A percentile compares a stretch with the other conserved stretches of the same genome.
Conservation (phyloP, 179 eudicot species). For the Actinidia polygama region DNA sequence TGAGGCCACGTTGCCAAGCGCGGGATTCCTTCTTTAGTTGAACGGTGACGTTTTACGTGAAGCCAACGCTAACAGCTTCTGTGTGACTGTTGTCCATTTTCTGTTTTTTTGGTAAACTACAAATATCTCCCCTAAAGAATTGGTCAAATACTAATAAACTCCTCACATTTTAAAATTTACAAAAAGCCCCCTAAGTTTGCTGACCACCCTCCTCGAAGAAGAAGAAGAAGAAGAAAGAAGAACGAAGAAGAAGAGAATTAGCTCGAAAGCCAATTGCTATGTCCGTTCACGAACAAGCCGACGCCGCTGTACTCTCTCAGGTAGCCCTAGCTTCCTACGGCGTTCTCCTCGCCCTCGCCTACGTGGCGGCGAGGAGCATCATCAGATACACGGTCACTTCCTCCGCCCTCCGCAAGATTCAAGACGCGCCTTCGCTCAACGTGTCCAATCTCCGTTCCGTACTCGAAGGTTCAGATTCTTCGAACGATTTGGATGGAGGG, state of each 20-base stretch:
- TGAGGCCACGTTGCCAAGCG: too few species aligned
- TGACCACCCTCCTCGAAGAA: background rate
- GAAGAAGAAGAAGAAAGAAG: background rate
- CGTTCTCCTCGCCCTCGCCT: slow-evolving; percentile 71
- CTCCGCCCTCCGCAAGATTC: slow-evolving; percentile 64
- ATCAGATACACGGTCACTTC: slow-evolving; percentile 51
- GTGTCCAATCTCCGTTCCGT: slow-evolving; percentile 83
- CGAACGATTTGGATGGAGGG: slow-evolving; percentile 28
- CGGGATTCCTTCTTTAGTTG: too few species aligned
- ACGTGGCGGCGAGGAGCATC: slow-evolving; percentile 63
- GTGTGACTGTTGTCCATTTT: too few species aligned
- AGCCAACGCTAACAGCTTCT: too few species aligned
- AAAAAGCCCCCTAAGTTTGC: too few species aligned
- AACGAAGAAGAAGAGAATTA: too few species aligned
- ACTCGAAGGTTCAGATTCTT: slow-evolving; percentile 24
- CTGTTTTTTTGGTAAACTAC: too few species aligned
- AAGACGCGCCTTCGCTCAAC: slow-evolving; percentile 56
- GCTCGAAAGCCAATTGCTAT: slow-evolving; percentile 23
- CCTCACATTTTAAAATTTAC: too few species aligned
- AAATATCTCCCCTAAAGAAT: too few species aligned
- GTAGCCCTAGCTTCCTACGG: slow-evolving; percentile 79
- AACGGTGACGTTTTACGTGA: too few species aligned
- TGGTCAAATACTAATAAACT: too few species aligned
- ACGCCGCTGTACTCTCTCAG: slow-evolving; percentile 59
- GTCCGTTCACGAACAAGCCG: slow-evolving; percentile 77